These are phyloP conservation scores for Selaginella moellendorffii DNA, from an alignment of 75 land plant genomes.

Conservation along the genomic window DNA sequence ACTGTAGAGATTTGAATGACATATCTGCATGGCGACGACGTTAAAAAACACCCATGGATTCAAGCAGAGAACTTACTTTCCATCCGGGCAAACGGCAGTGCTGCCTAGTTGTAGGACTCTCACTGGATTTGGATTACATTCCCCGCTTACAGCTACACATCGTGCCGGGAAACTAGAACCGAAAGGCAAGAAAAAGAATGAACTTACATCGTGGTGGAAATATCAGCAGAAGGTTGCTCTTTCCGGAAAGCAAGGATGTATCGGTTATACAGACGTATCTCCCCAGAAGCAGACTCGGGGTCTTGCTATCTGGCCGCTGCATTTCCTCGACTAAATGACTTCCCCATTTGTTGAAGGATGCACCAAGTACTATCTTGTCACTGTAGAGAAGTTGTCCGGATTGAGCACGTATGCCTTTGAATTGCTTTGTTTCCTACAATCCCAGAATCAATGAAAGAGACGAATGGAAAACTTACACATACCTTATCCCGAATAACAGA, in stretches of 20 bases:
- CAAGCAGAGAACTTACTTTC: constrained; percentile 43
- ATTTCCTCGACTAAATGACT: neutral
- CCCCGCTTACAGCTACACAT: constrained; percentile 37
- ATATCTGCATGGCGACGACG: too few species aligned
- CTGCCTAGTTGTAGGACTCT: constrained; percentile 65
- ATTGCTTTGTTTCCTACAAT: constrained; percentile 43
- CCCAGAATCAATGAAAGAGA: too few species aligned
- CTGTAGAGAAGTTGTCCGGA: constrained; percentile 72
- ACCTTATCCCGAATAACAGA: constrained; percentile 38
- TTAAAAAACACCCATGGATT: too few species aligned
- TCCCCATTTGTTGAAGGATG: constrained; percentile 15
- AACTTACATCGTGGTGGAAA: constrained; percentile 84
- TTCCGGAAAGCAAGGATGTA: constrained; percentile 40
- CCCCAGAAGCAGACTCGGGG: constrained; percentile 30
- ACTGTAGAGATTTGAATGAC: constrained; percentile 42
- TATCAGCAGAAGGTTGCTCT: constrained; percentile 42
- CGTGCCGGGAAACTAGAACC: constrained; percentile 1
- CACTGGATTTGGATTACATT: constrained; percentile 33
- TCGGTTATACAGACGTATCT: constrained; percentile 64
- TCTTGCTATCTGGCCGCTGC: neutral
- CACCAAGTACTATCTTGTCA: constrained; percentile 44
- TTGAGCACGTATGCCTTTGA: constrained; percentile 51
- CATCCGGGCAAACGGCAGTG: constrained; percentile 53
- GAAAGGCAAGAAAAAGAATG: neutral
- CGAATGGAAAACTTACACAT: too few species aligned